phyloP scores from a whole-genome alignment of 2,329 filamentous ascomycete species.

The Annulohypoxylon truncatum region DNA sequence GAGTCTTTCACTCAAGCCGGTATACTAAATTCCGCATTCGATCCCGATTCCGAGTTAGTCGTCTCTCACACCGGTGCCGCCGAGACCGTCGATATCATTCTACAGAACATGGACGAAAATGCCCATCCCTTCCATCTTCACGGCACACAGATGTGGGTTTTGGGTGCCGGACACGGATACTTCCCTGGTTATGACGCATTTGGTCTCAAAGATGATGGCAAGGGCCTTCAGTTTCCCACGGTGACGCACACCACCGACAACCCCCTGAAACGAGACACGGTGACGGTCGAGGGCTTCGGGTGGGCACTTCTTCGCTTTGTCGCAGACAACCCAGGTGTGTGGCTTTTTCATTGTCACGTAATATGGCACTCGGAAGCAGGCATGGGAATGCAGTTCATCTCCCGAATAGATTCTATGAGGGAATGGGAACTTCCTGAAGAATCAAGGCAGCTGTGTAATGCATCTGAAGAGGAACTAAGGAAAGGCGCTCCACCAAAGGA shows the following conservation, averaged over 20 bases:
- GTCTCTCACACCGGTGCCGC: slow-evolving; percentile 62
- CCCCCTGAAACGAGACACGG: slow-evolving; percentile 61
- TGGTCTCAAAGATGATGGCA: slow-evolving; percentile 49
- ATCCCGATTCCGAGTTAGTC: slow-evolving; percentile 60
- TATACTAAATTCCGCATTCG: slow-evolving; percentile 62
- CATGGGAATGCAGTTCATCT: slow-evolving; percentile 57
- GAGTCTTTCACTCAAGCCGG: slow-evolving; percentile 63
- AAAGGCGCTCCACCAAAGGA: slow-evolving; percentile 63
- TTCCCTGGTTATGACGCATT: slow-evolving; percentile 58
- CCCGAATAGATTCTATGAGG: slow-evolving; percentile 58
- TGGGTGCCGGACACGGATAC: slow-evolving; percentile 71
- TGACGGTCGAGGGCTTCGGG: slow-evolving; percentile 60
- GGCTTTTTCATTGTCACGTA: slow-evolving; percentile 56
- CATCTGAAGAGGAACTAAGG: slow-evolving; percentile 56
- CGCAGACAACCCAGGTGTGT: slow-evolving; percentile 62
- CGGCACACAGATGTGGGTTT: slow-evolving; percentile 69
- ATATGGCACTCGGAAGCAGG: slow-evolving; percentile 54
- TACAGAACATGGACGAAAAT: slow-evolving; percentile 71
- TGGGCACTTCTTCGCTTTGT: slow-evolving; percentile 62
- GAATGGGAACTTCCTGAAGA: slow-evolving; percentile 58
- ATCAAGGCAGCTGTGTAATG: slow-evolving; percentile 59
- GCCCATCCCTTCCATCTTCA: slow-evolving; percentile 77
- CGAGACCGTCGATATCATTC: slow-evolving; percentile 67
- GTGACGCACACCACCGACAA: slow-evolving; percentile 53
- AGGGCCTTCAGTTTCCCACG: slow-evolving; percentile 51